Evolutionary conservation across 768 basidiomycete species (phyloP).

Genomic region (Candolleomyces aberdarensis): DNA sequence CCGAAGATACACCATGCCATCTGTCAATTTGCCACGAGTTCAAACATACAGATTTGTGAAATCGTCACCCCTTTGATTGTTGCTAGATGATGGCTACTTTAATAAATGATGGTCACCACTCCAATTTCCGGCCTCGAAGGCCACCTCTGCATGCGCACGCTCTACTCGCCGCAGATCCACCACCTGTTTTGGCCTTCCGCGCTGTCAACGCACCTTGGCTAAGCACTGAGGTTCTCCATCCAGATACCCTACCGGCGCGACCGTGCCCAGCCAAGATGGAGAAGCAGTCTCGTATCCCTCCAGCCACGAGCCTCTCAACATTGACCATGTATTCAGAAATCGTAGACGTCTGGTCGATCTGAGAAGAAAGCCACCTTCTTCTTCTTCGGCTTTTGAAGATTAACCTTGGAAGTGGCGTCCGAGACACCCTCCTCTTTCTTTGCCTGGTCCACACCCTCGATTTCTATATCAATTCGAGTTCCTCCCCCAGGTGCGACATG

Average conservation of each 20-base stretch:
- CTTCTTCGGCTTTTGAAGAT: constrained; percentile 39
- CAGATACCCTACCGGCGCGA: background rate
- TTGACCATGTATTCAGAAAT: constrained; percentile 10
- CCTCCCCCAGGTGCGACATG: background rate
- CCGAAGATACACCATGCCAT: no score
- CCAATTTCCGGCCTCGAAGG: no score
- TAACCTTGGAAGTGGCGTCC: background rate
- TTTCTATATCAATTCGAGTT: constrained; percentile 5
- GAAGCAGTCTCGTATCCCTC: background rate
- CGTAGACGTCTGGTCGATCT: constrained; percentile 69
- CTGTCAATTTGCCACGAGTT: background rate
- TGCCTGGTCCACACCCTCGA: constrained; percentile 1
- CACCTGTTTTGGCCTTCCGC: background rate
- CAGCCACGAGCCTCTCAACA: background rate
- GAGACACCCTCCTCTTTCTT: background rate
- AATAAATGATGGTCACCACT: background rate
- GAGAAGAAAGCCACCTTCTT: constrained; percentile 71
- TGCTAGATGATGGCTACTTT: background rate
- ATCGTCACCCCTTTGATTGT: background rate
- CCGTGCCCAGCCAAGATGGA: background rate
- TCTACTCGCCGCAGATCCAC: background rate
- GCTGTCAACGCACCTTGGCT: background rate
- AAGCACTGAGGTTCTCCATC: background rate
- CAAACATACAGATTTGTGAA: background rate
- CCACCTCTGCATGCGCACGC: background rate